Percentiles rank a stretch among this genome's conserved stretches.
phyloP scores from a whole-genome alignment of 129 eudicot species.

The Daucus carota region DH1_v3.0 NC_030382.2:44978001-44978500 shows the following conservation, averaged over 20 bases:
- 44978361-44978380: constrained; percentile 33
- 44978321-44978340: constrained; percentile 37
- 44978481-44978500: constrained; percentile 41
- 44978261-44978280: too few relatives aligned
- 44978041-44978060: constrained; percentile 33
- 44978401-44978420: constrained; percentile 37
- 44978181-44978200: too few relatives aligned
- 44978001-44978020: constrained; percentile 50
- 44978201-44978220: too few relatives aligned
- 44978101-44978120: constrained; percentile 33
- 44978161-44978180: too few relatives aligned
- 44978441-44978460: constrained; percentile 32
- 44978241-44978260: too few relatives aligned
- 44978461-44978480: constrained; percentile 38
- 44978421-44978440: constrained; percentile 36
- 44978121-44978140: too few relatives aligned
- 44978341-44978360: constrained; percentile 42
- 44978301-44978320: too few relatives aligned
- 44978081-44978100: constrained; percentile 25
- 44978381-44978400: constrained; percentile 31
- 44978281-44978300: too few relatives aligned
- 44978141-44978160: too few relatives aligned
- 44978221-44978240: too few relatives aligned
- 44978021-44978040: constrained; percentile 40
- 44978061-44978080: constrained; percentile 36